Base-by-base conservation (phyloP, 2,329 filamentous ascomycete species). In the Ampelomyces quisqualis region DNA sequence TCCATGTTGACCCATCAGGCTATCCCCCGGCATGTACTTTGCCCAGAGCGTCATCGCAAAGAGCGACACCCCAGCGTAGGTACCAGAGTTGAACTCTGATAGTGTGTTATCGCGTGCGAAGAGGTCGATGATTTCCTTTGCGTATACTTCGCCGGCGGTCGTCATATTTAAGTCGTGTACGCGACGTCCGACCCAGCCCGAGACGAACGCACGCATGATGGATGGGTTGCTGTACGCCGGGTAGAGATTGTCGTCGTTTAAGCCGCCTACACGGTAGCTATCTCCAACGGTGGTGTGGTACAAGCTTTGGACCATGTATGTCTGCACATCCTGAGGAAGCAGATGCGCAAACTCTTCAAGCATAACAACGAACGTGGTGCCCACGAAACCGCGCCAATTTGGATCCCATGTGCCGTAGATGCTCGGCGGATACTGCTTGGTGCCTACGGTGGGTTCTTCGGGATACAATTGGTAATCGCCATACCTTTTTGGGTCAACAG, bases 321-420 rank as follows among this genome's bases (percentile, higher is more conserved):
- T 38, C 11, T 70, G 62, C 0, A 72, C 53, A 7, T 69, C 55
- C 6, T 62, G 45, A 0, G 70, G 65, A 5, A 78, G 57, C 1
- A 82, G 67, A 41, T 75, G 58, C 0, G 70, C 59, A 38, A 79
- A 84, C 47, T 84, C 80, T 55, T 84, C 80, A 15, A 81, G 68
- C 18, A 75, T 75, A 27, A 83, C 66, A 18, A 84, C 74, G 10
- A 84, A 71, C 0, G 78, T 74, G 0, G 78, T 81, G 9, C 79
- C 78, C 22, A 84, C 71, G 41, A 84, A 84, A 1, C 80, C 80
- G 34, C 81, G 70, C 80, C 80, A 84, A 46, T 84, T 84, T 2
- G 80, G 79, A 49, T 84, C 81, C 77, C 78, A 84, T 0, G 75
- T 73, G 40, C 74, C 71, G 55, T 82, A 81, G 22, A 79, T 78